phyloP scores from a whole-genome alignment of 441 rosid species.

The Erodium moschatum region DNA sequence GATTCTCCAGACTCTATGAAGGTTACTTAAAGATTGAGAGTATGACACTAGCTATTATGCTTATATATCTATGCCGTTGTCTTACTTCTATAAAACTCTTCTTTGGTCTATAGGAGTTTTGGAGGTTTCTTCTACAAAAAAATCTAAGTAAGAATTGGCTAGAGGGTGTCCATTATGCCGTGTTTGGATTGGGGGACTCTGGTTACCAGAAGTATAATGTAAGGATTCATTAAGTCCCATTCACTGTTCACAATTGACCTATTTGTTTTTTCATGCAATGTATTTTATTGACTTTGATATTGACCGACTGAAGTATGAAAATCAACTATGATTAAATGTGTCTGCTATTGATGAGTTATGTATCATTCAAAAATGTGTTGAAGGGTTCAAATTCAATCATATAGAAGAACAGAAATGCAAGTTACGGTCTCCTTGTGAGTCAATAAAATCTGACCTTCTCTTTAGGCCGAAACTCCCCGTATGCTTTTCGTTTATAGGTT shows the following conservation, averaged over 20 bases:
- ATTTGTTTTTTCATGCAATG: too few species aligned
- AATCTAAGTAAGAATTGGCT: constrained; percentile 55
- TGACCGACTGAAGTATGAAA: too few species aligned
- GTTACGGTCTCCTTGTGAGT: too few species aligned
- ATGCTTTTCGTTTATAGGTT: too few species aligned
- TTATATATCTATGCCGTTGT: constrained; percentile 4
- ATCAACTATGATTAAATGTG: too few species aligned
- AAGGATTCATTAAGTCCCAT: constrained; percentile 14
- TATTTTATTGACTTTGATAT: too few species aligned
- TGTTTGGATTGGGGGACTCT: constrained; percentile 90
- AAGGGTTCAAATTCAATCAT: too few species aligned
- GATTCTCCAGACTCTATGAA: constrained; percentile 78
- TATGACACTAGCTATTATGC: neutral
- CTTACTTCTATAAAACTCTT: constrained; percentile 17
- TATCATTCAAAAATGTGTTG: too few species aligned
- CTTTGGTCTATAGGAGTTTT: constrained; percentile 45
- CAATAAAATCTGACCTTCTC: too few species aligned
- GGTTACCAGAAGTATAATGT: constrained; percentile 91
- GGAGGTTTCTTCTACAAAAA: constrained; percentile 78
- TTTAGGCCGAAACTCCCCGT: too few species aligned
- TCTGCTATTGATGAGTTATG: too few species aligned
- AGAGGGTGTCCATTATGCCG: constrained; percentile 56
- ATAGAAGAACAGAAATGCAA: too few species aligned
- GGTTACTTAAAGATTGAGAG: constrained; percentile 29
- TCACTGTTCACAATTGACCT: neutral